Percentiles rank a stretch among this genome's conserved stretches.
phyloP scores from a whole-genome alignment of 495 filamentous ascomycete genomes.

The Penicillium atrosanguineum region DNA sequence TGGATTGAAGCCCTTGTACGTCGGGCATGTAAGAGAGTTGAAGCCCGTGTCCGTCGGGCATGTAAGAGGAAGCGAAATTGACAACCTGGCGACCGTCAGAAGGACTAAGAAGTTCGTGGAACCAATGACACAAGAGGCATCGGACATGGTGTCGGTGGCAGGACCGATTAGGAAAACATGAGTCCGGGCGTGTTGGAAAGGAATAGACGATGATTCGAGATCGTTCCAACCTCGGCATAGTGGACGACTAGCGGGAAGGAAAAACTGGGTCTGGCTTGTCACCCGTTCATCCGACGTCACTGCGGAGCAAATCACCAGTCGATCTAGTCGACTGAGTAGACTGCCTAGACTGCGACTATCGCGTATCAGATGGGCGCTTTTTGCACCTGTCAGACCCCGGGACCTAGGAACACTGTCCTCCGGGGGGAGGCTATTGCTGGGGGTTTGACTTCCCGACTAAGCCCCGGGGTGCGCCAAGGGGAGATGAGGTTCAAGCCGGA shows the following conservation, averaged over 20 bases:
- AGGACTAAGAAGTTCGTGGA: not conserved
- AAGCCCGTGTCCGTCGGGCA: too few relatives aligned
- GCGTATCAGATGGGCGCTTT: constrained; percentile 14
- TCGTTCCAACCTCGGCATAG: constrained; percentile 15
- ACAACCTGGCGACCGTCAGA: constrained; percentile 2
- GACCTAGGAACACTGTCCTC: constrained; percentile 18
- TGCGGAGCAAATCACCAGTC: constrained; percentile 10
- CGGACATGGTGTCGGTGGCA: not conserved
- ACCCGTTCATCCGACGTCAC: constrained; percentile 27
- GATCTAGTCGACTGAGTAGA: not conserved
- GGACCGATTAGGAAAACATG: not conserved
- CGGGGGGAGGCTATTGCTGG: constrained; percentile 1
- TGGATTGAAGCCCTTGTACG: not conserved
- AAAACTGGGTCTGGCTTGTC: constrained; percentile 25
- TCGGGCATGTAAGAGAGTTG: not conserved
- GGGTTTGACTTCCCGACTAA: not conserved
- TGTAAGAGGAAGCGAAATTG: constrained; percentile 1
- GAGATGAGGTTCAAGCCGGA: constrained; percentile 2
- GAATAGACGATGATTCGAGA: constrained; percentile 1
- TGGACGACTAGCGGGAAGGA: constrained; percentile 6
- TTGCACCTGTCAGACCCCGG: not conserved
- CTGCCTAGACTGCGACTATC: constrained; percentile 8
- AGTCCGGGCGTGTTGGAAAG: not conserved
- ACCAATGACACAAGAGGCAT: not conserved
- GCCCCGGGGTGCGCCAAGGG: not conserved